phyloP scores from a whole-genome alignment of 345 rosid genomes.

The Rhodamnia rubescens region DNA sequence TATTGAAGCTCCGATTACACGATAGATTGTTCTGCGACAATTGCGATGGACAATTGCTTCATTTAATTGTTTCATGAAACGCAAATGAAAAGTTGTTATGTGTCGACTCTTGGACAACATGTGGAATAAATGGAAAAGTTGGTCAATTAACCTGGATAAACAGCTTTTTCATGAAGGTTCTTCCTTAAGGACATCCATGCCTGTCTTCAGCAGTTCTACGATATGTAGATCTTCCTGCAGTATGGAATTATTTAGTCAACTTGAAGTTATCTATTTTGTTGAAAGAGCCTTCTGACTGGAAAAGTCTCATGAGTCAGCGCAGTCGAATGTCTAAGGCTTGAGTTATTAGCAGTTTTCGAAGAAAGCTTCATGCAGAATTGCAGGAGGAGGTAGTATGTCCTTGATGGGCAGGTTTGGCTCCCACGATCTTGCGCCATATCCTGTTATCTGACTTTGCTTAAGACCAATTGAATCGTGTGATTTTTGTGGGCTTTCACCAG shows the following conservation, averaged over 20 bases:
- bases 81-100: too few relatives aligned
- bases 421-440: too few relatives aligned
- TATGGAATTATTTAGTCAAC: background rate
- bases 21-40: too few relatives aligned
- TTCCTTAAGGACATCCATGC: background rate
- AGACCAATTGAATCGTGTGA: slow-evolving; percentile 45
- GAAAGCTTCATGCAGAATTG: background rate
- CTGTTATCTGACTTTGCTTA: too few relatives aligned
- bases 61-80: background rate
- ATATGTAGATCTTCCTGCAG: background rate
- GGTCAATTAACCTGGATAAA: too few relatives aligned
- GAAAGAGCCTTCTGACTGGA: background rate
- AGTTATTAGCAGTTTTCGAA: background rate
- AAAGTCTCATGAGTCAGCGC: background rate
- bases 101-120: too few relatives aligned
- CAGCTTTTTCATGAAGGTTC: background rate
- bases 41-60: too few relatives aligned
- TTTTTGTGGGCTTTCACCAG: slow-evolving; percentile 47
- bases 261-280: background rate
- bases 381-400: background rate
- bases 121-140: too few relatives aligned
- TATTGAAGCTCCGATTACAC: too few relatives aligned
- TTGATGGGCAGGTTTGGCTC: background rate
- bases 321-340: background rate
- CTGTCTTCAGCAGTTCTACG: rapidly evolving